A percentile compares a stretch with the other conserved stretches of the same genome.
phyloP scores from a whole-genome alignment of 257 asterid species.

The Agastache rugosa region DNA sequence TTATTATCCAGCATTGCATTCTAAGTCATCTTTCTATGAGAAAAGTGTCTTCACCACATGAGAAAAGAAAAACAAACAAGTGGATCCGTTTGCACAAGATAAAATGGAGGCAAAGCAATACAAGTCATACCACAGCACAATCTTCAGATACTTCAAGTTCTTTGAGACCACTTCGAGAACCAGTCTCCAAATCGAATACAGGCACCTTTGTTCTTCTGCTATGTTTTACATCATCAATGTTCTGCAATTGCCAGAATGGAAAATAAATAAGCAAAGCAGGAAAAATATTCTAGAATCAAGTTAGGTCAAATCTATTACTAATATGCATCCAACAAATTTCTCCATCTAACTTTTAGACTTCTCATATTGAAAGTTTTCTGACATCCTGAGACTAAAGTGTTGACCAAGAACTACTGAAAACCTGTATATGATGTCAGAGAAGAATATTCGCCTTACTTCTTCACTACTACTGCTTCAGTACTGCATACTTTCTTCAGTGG shows the following conservation, averaged over 20 bases:
- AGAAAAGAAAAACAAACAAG: constrained; percentile 15
- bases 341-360: constrained; percentile 6
- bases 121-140: constrained; percentile 87
- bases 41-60: not conserved
- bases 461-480: constrained; percentile 5
- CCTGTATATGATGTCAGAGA: not conserved
- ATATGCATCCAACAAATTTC: constrained; percentile 17
- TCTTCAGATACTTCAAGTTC: constrained; percentile 97
- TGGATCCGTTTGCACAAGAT: not conserved
- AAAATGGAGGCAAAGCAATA: constrained; percentile 7
- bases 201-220: constrained; percentile 85
- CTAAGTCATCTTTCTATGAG: constrained; percentile 9
- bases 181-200: constrained; percentile 85
- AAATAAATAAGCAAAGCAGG: constrained; percentile 21
- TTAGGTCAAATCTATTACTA: constrained; percentile 11
- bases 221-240: constrained; percentile 81
- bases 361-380: not conserved
- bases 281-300: constrained; percentile 7
- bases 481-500: not conserved
- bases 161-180: constrained; percentile 88
- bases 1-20: constrained; percentile 10
- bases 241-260: constrained; percentile 55
- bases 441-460: not conserved
- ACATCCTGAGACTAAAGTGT: not conserved
- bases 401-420: constrained; percentile 20